Conservation (phyloP, 257 asterid species). For the Przewalskia tangutica region DNA sequence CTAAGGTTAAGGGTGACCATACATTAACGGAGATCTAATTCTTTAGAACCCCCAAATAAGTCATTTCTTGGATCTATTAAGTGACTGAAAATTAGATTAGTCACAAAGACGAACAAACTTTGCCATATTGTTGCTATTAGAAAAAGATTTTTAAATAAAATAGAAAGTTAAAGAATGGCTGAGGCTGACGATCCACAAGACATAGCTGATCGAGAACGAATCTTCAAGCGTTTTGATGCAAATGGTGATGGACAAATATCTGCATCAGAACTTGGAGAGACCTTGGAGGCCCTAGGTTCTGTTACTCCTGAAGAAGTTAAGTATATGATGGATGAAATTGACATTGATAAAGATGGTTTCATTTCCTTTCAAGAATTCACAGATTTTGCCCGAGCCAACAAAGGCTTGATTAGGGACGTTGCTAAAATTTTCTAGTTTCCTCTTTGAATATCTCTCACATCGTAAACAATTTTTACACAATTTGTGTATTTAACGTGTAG, state of each 20-base stretch:
- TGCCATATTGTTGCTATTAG: not conserved
- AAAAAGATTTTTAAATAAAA: not conserved
- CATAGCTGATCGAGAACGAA: constrained; percentile 51
- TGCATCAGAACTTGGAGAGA: constrained; percentile 61
- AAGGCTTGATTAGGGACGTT: constrained; percentile 65
- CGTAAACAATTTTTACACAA: too few relatives aligned
- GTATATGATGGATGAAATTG: constrained; percentile 80
- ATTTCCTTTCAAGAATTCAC: constrained; percentile 62
- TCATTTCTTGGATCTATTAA: not conserved
- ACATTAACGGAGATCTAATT: not conserved
- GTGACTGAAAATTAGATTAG: not conserved
- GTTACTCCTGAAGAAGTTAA: constrained; percentile 55
- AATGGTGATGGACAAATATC: constrained; percentile 89
- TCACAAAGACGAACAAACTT: not conserved
- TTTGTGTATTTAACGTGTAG: not conserved
- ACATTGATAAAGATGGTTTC: constrained; percentile 71
- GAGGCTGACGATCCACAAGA: constrained; percentile 49
- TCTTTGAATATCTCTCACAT: too few relatives aligned
- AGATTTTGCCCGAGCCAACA: constrained; percentile 54
- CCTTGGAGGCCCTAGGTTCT: constrained; percentile 59
- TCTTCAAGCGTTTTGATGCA: constrained; percentile 70
- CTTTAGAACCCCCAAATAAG: not conserved
- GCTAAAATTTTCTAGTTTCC: constrained; percentile 56
- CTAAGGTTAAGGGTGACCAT: not conserved
- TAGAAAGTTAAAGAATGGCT: constrained; percentile 26